Base-by-base conservation (phyloP, 116 monocot species). In the Trichopus zeylanicus region DNA sequence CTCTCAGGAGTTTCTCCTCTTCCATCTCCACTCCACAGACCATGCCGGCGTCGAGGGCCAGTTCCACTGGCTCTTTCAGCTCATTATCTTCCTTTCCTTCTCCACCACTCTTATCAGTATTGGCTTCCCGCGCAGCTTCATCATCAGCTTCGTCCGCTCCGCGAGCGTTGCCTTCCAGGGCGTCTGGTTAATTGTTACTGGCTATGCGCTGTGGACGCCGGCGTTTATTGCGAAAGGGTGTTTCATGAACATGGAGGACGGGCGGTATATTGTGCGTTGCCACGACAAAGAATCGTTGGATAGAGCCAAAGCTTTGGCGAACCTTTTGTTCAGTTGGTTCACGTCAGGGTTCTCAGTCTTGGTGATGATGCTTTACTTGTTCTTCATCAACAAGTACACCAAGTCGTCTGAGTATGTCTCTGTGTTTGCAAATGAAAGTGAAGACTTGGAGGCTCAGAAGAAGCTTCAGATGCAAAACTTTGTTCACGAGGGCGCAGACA, bases 41-140 rank as follows among this genome's bases (percentile, higher is more conserved):
- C 86, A 81, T 54, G 62, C 28, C 18, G 75, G 86, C 9, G 53
- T 86, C 18, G 86, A 86, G 55, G 81, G 81, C 26, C 86, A 86
- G 61, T 86, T 81, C 78, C 86, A 86, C 61, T 69, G 69, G 69
- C 81, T 86, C 10, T 67, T 86, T 18, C 67, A 81, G 66, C 34
- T 86, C 31, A 15, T 66, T 19, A 75, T 76, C 26, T 51, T 65
- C 28, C 55, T 61, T 0, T 75, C 74, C 0, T 9, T 78, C 1
- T 19, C 64, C 11, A 55, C 86, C 5, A 62, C 81, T 35, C 23
- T 62, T 21, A 31, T 54, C 26, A 19, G 66, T 2, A 46, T 56
- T 5, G 31, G 39, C 29, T 23, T 42, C 3, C 78, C 77, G 3
- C 27, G 26, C n/a, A 77, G 75, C 71, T 75, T 81, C 38, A 19